phyloP scores from a whole-genome alignment of 805 yeast species.

The Jamesozyma gamospora region DNA sequence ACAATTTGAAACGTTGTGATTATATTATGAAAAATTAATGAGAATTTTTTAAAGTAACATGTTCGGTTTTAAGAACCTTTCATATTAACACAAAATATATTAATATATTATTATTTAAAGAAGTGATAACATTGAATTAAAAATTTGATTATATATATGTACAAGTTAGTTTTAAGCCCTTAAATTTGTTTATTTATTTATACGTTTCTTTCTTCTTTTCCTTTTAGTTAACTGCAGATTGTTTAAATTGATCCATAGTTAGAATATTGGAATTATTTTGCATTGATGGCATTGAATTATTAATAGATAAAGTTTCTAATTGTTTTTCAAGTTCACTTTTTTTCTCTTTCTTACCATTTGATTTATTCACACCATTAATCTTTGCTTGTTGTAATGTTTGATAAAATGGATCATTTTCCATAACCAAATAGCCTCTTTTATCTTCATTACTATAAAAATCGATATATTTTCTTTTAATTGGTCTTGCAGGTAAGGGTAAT shows the following conservation, averaged over 20 bases:
- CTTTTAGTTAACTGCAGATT: background rate
- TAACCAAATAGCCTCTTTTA: slow-evolving; percentile 65
- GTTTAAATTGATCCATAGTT: slow-evolving; percentile 4
- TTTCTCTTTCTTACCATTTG: slow-evolving; percentile 19
- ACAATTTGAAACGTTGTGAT: no score
- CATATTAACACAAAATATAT: no score
- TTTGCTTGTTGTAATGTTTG: slow-evolving; percentile 18
- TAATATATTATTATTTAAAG: no score
- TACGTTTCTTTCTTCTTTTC: no score
- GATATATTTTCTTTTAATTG: slow-evolving; percentile 72
- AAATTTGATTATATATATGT: no score
- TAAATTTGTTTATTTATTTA: no score
- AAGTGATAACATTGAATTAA: no score
- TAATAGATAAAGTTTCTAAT: slow-evolving; percentile 29
- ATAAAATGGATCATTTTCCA: slow-evolving; percentile 28
- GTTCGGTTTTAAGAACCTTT: no score
- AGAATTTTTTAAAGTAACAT: no score
- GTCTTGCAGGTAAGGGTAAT: slow-evolving; percentile 77
- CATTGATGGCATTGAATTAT: slow-evolving; percentile 13
- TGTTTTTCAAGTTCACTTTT: slow-evolving; percentile 27
- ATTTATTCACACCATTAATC: slow-evolving; percentile 11
- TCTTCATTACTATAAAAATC: slow-evolving; percentile 62
- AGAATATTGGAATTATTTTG: slow-evolving; percentile 4
- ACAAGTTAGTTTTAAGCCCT: no score
- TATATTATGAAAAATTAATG: no score